Conservation (phyloP, 352 stramenopile genomes). For the Phytophthora agathidicida region DNA sequence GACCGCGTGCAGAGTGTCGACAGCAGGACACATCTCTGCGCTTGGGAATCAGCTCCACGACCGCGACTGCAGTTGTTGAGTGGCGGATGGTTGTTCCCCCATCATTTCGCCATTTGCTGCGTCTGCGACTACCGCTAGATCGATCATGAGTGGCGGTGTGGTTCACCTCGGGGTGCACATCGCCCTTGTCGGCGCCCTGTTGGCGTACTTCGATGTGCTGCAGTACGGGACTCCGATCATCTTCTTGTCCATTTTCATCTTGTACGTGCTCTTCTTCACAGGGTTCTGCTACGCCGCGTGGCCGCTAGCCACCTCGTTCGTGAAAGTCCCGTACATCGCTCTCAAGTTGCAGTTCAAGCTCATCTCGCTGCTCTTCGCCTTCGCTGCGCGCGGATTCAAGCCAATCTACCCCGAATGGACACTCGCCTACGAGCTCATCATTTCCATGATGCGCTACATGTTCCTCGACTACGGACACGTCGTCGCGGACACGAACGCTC, state of each 20-base stretch:
- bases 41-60: no score
- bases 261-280: conserved; percentile 22
- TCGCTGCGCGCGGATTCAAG: conserved; percentile 27
- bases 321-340: conserved; percentile 28
- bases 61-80: no score
- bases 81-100: no score
- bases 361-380: conserved; percentile 14
- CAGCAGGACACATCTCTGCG: no score
- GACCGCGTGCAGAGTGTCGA: no score
- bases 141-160: conserved; percentile 3
- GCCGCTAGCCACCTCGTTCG: conserved; percentile 26
- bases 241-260: conserved; percentile 6
- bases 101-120: no score
- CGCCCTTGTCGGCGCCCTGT: background rate
- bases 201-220: conserved; percentile 2
- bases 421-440: conserved; percentile 41
- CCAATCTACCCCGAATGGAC: conserved; percentile 44
- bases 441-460: conserved; percentile 39
- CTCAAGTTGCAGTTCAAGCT: conserved; percentile 36
- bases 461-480: conserved; percentile 44
- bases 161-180: conserved; percentile 1
- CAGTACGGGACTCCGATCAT: background rate
- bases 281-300: conserved; percentile 25
- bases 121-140: no score
- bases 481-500: conserved; percentile 29